Evolutionary conservation across 2,329 filamentous ascomycete genomes (phyloP).

Genomic region (Biscogniauxia mediterranea): DNA sequence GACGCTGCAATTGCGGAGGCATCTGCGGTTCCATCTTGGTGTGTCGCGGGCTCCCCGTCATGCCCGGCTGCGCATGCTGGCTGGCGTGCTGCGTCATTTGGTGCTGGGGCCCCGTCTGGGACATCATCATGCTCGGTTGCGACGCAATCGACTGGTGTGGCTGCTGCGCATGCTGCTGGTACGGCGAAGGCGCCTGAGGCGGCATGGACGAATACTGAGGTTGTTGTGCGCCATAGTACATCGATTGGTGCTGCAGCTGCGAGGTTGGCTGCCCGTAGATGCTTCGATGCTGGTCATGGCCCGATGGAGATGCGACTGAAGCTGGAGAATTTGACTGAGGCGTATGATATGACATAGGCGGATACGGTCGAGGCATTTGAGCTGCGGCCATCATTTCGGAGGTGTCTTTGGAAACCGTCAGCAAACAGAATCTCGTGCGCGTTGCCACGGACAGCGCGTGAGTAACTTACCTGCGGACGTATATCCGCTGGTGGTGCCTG

Average conservation of each 20-base stretch:
- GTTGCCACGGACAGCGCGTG: slow-evolving; percentile 16
- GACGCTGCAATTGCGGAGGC: slow-evolving; percentile 60
- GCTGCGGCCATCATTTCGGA: slow-evolving; percentile 67
- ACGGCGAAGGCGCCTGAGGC: slow-evolving; percentile 60
- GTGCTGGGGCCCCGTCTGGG: slow-evolving; percentile 55
- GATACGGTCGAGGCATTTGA: slow-evolving; percentile 75
- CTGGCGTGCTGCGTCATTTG: slow-evolving; percentile 59
- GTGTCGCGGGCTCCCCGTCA: slow-evolving; percentile 60
- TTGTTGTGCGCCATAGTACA: slow-evolving; percentile 69
- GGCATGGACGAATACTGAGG: slow-evolving; percentile 66
- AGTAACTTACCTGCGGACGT: slow-evolving; percentile 73
- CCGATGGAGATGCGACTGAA: slow-evolving; percentile 84
- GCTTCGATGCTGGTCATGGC: slow-evolving; percentile 84
- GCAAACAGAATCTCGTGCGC: slow-evolving; percentile 9
- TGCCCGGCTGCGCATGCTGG: slow-evolving; percentile 54
- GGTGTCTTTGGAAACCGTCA: slow-evolving; percentile 44
- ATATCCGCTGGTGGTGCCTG: slow-evolving; percentile 79
- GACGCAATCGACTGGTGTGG: slow-evolving; percentile 60
- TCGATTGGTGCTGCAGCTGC: slow-evolving; percentile 74
- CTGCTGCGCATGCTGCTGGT: slow-evolving; percentile 57
- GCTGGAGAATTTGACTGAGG: slow-evolving; percentile 94
- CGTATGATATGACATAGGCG: slow-evolving; percentile 87
- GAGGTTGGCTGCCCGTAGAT: slow-evolving; percentile 79
- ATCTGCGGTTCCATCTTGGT: slow-evolving; percentile 64
- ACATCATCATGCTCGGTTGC: slow-evolving; percentile 66